Base-by-base conservation (phyloP, 768 basidiomycete species). In the Lepiota venenata region DNA sequence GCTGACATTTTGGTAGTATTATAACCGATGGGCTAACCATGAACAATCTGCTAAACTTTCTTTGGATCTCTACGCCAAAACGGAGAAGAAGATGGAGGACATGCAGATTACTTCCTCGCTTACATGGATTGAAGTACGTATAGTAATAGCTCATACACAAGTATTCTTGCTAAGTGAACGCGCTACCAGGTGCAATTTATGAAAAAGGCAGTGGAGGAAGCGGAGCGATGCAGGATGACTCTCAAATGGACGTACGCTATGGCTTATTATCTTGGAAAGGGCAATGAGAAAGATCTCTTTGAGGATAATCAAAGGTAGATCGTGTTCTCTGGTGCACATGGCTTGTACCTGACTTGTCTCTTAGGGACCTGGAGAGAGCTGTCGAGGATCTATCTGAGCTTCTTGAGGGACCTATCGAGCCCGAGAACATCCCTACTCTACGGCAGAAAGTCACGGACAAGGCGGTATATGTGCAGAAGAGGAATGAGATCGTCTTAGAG, bases 31-130 rank as follows among this genome's bases (percentile, higher is more conserved):
- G 91, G 92, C 97, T 7, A 99, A 99, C 70, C 97, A 99, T 73
- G 97, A 99, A 66, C 95, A 97, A 67, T 97, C 95, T n/a, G 93
- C 95, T 47, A 95, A 94, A 71, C 85, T 99, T 47, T 94, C 96
- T 15, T 69, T 91, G 14, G 93, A 98, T 59, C 76, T 98, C 39
- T 96, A 95, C 69, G 80, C 80, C 52, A 94, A 94, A 76, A 98
- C 96, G 11, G 95, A 99, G 80, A 94, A 96, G 83, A 98, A 98
- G 85, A 99, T 99, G 97, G 94, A 98, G 70, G 93, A 97, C 72
- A 96, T 98, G 88, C 97, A 98, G 75, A 81, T 93, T 58, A 87
- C 86, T 10, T 93, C 92, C 2, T 80, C 85, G 52, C 73, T 99
- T 37, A 94, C 93, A 2, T 99, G 97, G 97, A 99, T 99, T 61